phyloP scores from a whole-genome alignment of 164 flowering plant genomes.

The Vitis cinerea region DNA sequence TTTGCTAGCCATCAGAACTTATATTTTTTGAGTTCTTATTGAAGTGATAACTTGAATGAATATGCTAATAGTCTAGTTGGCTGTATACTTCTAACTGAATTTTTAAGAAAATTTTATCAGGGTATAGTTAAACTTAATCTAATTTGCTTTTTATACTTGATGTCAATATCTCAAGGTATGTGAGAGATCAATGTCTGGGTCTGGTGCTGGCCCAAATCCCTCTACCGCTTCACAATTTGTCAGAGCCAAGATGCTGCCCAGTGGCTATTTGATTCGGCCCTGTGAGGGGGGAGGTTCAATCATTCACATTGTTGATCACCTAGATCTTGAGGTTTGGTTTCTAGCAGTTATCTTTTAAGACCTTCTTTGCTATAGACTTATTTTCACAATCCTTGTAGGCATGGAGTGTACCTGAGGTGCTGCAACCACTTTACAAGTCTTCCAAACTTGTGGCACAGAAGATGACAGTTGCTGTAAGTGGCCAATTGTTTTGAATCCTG shows the following conservation, averaged over 20 bases:
- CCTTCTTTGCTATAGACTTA: conserved; percentile 2
- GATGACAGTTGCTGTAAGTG: conserved; percentile 86
- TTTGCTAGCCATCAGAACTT: too few relatives aligned
- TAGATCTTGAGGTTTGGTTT: conserved; percentile 73
- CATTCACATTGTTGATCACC: conserved; percentile 91
- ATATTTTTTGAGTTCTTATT: too few relatives aligned
- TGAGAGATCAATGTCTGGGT: conserved; percentile 87
- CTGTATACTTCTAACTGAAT: too few relatives aligned
- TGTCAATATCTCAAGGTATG: conserved; percentile 53
- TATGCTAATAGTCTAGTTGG: too few relatives aligned
- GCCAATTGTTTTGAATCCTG: too few relatives aligned
- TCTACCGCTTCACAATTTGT: conserved; percentile 74
- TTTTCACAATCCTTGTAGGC: conserved; percentile 42
- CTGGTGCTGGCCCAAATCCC: conserved; percentile 78
- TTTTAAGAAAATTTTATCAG: too few relatives aligned
- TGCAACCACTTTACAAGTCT: conserved; percentile 89
- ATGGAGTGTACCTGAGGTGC: conserved; percentile 88
- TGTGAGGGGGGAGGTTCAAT: conserved; percentile 97
- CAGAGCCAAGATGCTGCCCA: conserved; percentile 87
- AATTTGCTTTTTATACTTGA: too few relatives aligned
- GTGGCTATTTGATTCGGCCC: conserved; percentile 88
- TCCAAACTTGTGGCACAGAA: conserved; percentile 86
- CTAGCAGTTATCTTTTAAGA: not conserved
- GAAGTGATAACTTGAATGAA: too few relatives aligned
- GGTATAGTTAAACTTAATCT: too few relatives aligned